Percentiles rank a stretch among this genome's conserved stretches.
phyloP scores from a whole-genome alignment of 75 land plant species.

The Pseudotsuga menziesii region DNA sequence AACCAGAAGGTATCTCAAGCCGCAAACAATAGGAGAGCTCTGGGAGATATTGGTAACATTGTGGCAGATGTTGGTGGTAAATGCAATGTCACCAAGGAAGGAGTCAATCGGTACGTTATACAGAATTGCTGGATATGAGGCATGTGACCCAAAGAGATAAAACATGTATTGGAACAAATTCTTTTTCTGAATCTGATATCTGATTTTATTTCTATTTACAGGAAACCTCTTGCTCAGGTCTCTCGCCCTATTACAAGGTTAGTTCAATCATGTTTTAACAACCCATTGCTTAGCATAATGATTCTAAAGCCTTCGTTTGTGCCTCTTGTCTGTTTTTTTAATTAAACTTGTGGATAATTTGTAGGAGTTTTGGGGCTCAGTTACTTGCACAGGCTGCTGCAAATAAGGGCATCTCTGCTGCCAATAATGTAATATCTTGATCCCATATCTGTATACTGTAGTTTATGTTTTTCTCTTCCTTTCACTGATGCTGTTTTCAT shows the following conservation, averaged over 20 bases:
- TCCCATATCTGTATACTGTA: neutral
- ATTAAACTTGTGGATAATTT: neutral
- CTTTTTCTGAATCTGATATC: too few species aligned
- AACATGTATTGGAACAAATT: too few species aligned
- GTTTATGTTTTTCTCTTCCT: neutral
- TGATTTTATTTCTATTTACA: neutral
- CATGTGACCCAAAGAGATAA: neutral
- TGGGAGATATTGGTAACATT: slow-evolving; percentile 87
- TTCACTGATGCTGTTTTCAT: neutral
- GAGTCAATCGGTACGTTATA: slow-evolving; percentile 7
- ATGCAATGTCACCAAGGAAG: slow-evolving; percentile 38
- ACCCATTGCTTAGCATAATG: neutral
- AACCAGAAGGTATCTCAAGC: slow-evolving; percentile 24
- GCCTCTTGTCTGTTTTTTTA: neutral
- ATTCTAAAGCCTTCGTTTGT: too few species aligned
- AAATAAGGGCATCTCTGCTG: neutral
- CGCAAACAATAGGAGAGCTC: slow-evolving; percentile 47
- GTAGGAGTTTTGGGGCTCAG: slow-evolving; percentile 60
- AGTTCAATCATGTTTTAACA: neutral
- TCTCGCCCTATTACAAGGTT: slow-evolving; percentile 58
- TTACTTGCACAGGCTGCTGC: slow-evolving; percentile 50
- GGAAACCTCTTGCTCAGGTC: slow-evolving; percentile 21
- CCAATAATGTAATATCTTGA: neutral
- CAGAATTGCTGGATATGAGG: neutral
- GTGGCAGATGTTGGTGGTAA: slow-evolving; percentile 21